Evolutionary conservation across 345 rosid genomes (phyloP).

Genomic region (Citrus trifoliata): DNA sequence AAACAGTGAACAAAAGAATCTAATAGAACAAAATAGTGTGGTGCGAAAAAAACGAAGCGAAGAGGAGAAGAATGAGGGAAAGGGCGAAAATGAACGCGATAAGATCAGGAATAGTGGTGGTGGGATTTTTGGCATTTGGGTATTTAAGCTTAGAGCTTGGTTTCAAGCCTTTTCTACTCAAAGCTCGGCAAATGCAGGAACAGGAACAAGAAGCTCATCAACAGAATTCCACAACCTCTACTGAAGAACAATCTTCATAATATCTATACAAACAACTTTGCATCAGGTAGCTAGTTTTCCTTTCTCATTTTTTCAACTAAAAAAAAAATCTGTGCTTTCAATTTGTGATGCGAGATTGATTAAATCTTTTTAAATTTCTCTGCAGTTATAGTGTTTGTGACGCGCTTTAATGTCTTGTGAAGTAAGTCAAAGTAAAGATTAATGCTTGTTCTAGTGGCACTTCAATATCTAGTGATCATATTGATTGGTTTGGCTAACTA

Average conservation of each 20-base stretch:
- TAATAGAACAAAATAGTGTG: no score
- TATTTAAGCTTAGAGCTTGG: conserved; percentile 62
- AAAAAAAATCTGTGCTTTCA: not conserved
- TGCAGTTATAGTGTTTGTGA: not conserved
- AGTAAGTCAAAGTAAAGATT: not conserved
- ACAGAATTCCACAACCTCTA: conserved; percentile 1
- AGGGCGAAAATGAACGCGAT: conserved; percentile 43
- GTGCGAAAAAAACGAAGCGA: not conserved
- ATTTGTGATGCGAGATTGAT: not conserved
- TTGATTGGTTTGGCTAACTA: not conserved
- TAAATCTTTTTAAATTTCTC: not conserved
- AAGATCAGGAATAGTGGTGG: conserved; percentile 51
- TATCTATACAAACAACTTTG: not conserved
- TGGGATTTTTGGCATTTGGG: conserved; percentile 73
- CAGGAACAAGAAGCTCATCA: conserved; percentile 29
- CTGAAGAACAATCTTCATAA: not conserved
- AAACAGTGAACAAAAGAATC: not conserved
- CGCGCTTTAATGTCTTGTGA: no score
- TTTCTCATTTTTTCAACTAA: not conserved
- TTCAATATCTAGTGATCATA: not conserved
- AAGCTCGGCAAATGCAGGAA: conserved; percentile 43
- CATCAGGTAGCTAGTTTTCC: not conserved
- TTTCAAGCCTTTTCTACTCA: conserved; percentile 63
- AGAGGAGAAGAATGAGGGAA: conserved; percentile 7
- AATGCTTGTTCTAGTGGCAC: not conserved